Evolutionary conservation across 1,139 yeast species (phyloP).

Genomic region (Debaryomyces fabryi): DNA sequence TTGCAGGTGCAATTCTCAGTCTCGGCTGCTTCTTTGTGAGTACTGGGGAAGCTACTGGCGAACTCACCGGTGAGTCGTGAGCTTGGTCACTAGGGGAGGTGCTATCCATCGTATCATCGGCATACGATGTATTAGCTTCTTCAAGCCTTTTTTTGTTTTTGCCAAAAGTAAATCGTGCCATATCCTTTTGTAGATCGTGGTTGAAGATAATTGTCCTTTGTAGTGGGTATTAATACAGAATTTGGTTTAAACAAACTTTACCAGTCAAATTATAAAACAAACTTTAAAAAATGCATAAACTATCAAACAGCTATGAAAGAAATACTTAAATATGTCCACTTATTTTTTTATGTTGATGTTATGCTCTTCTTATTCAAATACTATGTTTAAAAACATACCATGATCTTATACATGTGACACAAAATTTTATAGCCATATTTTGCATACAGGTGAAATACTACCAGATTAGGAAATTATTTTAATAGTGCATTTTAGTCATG

Average conservation of each 20-base stretch:
- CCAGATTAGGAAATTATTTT: conserved; percentile 2
- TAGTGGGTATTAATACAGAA: conserved; percentile 1
- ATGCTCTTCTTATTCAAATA: conserved; percentile 6
- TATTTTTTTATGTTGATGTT: conserved; percentile 5
- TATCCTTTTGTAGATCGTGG: not conserved
- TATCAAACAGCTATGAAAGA: not conserved
- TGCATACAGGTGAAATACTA: not conserved
- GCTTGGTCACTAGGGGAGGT: conserved; percentile 4
- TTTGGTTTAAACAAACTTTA: not conserved
- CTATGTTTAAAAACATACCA: conserved; percentile 2
- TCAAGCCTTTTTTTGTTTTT: conserved; percentile 13
- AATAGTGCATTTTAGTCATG: conserved; percentile 1
- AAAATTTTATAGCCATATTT: not conserved
- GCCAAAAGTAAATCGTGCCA: conserved; percentile 14
- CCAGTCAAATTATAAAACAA: not conserved
- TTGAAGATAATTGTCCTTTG: not conserved
- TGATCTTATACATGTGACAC: conserved; percentile 6
- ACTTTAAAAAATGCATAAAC: not conserved
- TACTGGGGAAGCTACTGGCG: conserved; percentile 7
- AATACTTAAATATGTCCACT: not conserved
- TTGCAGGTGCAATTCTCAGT: conserved; percentile 4
- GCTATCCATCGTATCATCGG: conserved; percentile 6
- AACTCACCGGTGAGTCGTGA: conserved; percentile 1
- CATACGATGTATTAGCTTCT: conserved; percentile 11
- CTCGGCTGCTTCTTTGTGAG: conserved; percentile 1